Evolutionary conservation across 2,329 filamentous ascomycete species (phyloP), one percentile per base, ranked within the genome.

Genomic region (Neofusicoccum cordaticola): DNA sequence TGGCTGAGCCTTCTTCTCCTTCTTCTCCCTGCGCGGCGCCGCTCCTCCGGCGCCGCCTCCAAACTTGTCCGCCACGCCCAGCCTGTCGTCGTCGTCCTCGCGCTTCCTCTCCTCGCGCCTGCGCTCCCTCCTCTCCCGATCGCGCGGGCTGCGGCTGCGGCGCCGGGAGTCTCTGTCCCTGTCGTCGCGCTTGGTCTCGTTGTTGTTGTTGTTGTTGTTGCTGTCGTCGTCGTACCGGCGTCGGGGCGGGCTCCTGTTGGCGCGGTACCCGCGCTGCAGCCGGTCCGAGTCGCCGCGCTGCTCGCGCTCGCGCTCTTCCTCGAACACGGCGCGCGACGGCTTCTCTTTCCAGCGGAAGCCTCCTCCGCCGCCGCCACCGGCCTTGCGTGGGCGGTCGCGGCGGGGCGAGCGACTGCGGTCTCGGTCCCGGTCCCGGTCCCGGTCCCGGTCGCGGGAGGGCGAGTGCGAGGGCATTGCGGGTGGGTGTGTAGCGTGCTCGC

Each of bases 331-430:
- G n/a, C 56, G 63, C 8, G 53, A 52, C 5, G 63, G 63, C 70
- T 81, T 84, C 62, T 86, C 84, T 69, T 88, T 88, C 80, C 83
- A 88, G 68, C 82, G 82, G 69, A 88, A 86, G 9, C 85, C 84
- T 4, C 83, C 79, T 68, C 73, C 82, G 64, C 77, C 79, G 68
- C 73, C 80, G 9, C 62, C 76, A 58, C 74, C 75, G 45, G 71
- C 70, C 50, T 77, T 75, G 69, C 75, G 48, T 37, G 71, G 69
- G 68, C 62, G 58, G 62, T 60, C 68, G 1, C 72, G 73, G 0
- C 72, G 73, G 65, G 71, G 73, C 1, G 74, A 74, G 58, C 73
- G 69, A 13, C 13, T 22, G 44, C 69, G 73, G 69, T 66, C n/a
- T 69, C 69, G 12, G 39, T 35, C 47, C 7, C 22, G 47, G 19